A percentile compares a stretch with the other conserved stretches of the same genome.
Conservation (phyloP, 768 basidiomycete genomes). For the Mycena floridula region DNA sequence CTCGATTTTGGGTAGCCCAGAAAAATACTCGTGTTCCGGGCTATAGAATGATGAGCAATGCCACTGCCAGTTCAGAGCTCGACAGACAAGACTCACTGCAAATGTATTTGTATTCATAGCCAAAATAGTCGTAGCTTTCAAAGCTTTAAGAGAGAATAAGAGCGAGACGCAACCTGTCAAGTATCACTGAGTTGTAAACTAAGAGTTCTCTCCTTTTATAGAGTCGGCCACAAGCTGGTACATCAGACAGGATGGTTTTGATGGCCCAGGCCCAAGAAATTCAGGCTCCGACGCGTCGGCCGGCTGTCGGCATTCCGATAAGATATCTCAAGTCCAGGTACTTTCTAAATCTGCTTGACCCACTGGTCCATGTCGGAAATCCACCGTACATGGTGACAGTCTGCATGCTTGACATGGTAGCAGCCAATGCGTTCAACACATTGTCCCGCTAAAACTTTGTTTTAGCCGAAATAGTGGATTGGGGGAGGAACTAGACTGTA, state of each 20-base stretch:
- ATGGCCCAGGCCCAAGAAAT: no score
- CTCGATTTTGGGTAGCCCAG: conserved; percentile 49
- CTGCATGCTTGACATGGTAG: no score
- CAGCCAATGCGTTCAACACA: no score
- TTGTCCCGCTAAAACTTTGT: no score
- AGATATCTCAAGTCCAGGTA: no score
- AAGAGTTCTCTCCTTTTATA: background rate
- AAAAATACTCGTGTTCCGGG: conserved; percentile 65
- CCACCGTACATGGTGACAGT: no score
- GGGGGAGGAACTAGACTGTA: no score
- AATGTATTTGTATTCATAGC: conserved; percentile 59
- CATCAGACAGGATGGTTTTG: no score
- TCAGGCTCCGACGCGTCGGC: background rate
- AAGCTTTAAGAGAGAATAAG: background rate
- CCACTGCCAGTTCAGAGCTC: conserved; percentile 4
- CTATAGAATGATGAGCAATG: conserved; percentile 31
- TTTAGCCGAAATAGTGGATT: no score
- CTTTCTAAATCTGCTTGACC: no score
- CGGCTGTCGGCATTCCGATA: background rate
- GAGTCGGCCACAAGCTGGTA: background rate
- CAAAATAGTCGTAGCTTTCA: conserved; percentile 42
- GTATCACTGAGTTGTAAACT: background rate
- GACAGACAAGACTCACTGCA: conserved; percentile 36
- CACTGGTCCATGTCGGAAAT: no score
- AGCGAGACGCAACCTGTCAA: background rate